Percentiles rank a stretch among this genome's conserved stretches.
These are phyloP conservation scores for Globisporangium cylindrosporum DNA, from an alignment of 352 stramenopile species.

Conservation along the genomic window DNA sequence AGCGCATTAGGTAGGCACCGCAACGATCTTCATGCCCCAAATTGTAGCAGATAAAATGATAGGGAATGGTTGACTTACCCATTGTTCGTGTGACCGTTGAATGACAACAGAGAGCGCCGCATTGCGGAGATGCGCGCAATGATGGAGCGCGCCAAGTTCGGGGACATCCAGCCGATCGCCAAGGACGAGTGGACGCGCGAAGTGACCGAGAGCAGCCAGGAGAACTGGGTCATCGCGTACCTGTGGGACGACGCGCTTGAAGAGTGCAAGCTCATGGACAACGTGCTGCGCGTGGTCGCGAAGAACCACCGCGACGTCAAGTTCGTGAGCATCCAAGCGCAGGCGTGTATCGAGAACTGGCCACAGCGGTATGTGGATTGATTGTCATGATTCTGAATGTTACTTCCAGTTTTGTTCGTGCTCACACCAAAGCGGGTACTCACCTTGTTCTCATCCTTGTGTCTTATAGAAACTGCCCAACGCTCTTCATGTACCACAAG, in stretches of 20 bases:
- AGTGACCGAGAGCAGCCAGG: constrained; percentile 88
- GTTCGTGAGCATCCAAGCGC: constrained; percentile 92
- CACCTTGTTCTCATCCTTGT: background rate
- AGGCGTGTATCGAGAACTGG: constrained; percentile 92
- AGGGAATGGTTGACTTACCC: background rate
- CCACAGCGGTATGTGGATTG: constrained; percentile 46
- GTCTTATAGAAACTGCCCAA: constrained; percentile 80
- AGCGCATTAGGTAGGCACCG: constrained; percentile 50
- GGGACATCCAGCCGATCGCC: constrained; percentile 86
- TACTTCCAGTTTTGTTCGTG: too few species aligned
- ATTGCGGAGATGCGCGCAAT: constrained; percentile 87
- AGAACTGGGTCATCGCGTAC: constrained; percentile 89
- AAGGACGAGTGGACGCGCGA: constrained; percentile 93
- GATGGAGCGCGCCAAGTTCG: constrained; percentile 83
- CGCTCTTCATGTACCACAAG: constrained; percentile 93
- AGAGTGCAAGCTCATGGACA: constrained; percentile 91
- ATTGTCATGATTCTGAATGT: background rate
- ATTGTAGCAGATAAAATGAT: background rate
- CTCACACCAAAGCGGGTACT: background rate
- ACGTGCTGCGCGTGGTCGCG: constrained; percentile 79
- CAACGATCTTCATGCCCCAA: background rate
- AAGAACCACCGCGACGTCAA: constrained; percentile 90
- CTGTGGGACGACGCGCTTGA: constrained; percentile 87
- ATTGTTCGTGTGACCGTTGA: background rate
- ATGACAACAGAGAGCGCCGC: constrained; percentile 51